A percentile compares a stretch with the other conserved stretches of the same genome.
Evolutionary conservation across 83 land plant species (phyloP).

Genomic region (Thuja plicata): DNA sequence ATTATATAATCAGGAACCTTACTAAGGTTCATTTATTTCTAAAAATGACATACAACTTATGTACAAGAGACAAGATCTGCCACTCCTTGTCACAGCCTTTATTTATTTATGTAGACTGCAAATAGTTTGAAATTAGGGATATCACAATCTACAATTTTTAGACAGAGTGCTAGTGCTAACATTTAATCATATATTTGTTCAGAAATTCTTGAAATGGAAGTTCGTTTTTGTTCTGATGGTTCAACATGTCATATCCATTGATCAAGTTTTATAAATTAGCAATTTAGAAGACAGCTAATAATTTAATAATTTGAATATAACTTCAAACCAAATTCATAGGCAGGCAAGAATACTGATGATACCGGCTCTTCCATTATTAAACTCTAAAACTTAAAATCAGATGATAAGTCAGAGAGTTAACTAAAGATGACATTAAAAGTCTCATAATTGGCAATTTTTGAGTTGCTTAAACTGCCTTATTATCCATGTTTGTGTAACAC

Average conservation of each 20-base stretch:
- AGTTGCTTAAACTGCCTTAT: neutral
- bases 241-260: neutral
- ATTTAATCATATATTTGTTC: neutral
- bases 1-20: too few species aligned
- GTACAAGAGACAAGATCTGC: too few species aligned
- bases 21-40: too few species aligned
- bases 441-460: neutral
- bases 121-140: too few species aligned
- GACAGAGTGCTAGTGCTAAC: too few species aligned
- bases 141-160: too few species aligned
- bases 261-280: neutral
- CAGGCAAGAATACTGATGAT: neutral
- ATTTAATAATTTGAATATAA: neutral
- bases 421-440: neutral
- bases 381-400: neutral
- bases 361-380: neutral
- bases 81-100: too few species aligned
- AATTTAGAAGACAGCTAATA: neutral
- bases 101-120: too few species aligned
- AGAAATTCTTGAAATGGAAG: neutral
- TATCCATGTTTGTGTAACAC: neutral
- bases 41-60: too few species aligned
- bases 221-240: neutral
- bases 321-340: neutral
- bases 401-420: neutral